phyloP scores from a whole-genome alignment of 1,139 yeast genomes.

The Saccharomyces pastorianus region DNA sequence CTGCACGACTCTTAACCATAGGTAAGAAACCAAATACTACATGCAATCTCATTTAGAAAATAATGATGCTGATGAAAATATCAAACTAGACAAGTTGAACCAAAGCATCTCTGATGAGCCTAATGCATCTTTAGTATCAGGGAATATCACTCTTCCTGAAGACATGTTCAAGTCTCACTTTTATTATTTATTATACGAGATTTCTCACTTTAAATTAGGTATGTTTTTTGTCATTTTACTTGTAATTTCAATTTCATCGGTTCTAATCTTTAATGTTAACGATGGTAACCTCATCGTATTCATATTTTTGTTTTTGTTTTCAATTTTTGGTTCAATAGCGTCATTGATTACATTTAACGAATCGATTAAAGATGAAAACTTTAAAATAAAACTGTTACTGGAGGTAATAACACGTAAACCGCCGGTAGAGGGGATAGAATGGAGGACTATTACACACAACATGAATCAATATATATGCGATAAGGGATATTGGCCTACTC shows the following conservation, averaged over 20 bases:
- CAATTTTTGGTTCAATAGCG: too few species aligned
- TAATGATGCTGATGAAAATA: neutral
- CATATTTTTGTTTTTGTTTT: too few species aligned
- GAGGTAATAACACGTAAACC: neutral
- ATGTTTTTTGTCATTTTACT: too few species aligned
- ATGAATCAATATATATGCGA: neutral
- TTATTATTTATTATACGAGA: neutral
- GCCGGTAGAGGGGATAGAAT: neutral
- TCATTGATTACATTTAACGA: neutral
- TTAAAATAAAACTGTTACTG: neutral
- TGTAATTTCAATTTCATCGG: too few species aligned
- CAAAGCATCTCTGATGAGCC: neutral
- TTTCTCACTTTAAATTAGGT: neutral
- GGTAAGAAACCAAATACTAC: neutral
- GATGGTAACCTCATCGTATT: too few species aligned
- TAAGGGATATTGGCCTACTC: neutral
- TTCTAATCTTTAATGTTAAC: too few species aligned
- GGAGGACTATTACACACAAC: neutral
- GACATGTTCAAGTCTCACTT: neutral
- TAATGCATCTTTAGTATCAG: neutral
- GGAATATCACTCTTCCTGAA: neutral
- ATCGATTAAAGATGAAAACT: neutral
- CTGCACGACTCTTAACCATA: neutral
- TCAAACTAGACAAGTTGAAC: neutral
- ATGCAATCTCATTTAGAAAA: neutral